Conservation (phyloP, 2,329 filamentous ascomycete genomes). For the Talaromyces verruculosus region DNA sequence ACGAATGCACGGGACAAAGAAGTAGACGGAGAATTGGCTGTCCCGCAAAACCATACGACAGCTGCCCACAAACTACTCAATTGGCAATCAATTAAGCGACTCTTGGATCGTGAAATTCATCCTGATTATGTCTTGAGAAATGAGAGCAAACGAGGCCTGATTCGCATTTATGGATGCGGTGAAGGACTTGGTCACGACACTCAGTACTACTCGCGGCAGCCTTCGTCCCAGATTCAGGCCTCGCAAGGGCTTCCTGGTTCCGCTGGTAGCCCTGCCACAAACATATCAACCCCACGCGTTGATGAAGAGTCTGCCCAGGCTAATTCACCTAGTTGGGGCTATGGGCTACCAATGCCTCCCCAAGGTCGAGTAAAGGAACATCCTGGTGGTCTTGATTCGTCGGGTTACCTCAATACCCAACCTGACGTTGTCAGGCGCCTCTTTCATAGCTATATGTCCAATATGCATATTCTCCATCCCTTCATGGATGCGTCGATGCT, state of each 20-base stretch:
- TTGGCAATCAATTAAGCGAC: conserved; percentile 65
- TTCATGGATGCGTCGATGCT: conserved; percentile 59
- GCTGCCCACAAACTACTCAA: conserved; percentile 78
- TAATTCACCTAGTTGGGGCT: conserved; percentile 54
- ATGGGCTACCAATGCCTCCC: conserved; percentile 39
- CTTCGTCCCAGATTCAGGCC: conserved; percentile 27
- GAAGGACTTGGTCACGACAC: conserved; percentile 66
- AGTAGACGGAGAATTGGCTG: conserved; percentile 61
- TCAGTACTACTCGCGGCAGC: conserved; percentile 33
- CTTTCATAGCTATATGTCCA: conserved; percentile 56
- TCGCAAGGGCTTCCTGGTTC: conserved; percentile 25
- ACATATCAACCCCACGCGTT: conserved; percentile 26
- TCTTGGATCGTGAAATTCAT: conserved; percentile 61
- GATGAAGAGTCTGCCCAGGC: conserved; percentile 38
- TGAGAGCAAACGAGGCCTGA: conserved; percentile 70
- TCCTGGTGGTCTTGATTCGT: conserved; percentile 51
- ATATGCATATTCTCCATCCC: conserved; percentile 65
- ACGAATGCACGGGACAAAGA: conserved; percentile 23
- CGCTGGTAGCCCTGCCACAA: conserved; percentile 39
- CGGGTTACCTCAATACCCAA: conserved; percentile 56
- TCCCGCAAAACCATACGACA: conserved; percentile 84
- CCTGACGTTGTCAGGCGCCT: conserved; percentile 51
- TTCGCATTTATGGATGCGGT: conserved; percentile 75
- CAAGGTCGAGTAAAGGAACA: conserved; percentile 33
- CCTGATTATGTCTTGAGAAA: conserved; percentile 72